A percentile compares a stretch with the other conserved stretches of the same genome.
These are phyloP conservation scores for Carex scoparia DNA, from an alignment of 176 grass and related monocot genomes.

Conservation along the genomic window DNA sequence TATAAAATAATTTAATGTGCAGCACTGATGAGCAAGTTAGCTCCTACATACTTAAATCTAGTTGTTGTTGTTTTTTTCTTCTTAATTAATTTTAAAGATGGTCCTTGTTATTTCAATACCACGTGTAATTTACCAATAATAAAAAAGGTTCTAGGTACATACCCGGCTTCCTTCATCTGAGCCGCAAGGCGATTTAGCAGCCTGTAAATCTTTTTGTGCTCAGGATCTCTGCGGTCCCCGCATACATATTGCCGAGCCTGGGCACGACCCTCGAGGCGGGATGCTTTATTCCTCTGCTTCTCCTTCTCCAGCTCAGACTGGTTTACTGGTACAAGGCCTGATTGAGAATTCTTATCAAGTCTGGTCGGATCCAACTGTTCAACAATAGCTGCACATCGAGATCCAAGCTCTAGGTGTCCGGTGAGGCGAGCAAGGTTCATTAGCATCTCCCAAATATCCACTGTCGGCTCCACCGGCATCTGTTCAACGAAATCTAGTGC, in stretches of 20 bases:
- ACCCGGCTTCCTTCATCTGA: constrained; percentile 91
- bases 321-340: constrained; percentile 60
- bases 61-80: not conserved
- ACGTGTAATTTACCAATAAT: constrained; percentile 24
- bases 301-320: constrained; percentile 72
- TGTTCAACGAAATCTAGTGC: constrained; percentile 77
- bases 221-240: constrained; percentile 80
- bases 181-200: constrained; percentile 63
- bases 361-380: constrained; percentile 51
- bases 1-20: not conserved
- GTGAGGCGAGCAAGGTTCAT: constrained; percentile 79
- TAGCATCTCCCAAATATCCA: constrained; percentile 77
- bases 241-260: constrained; percentile 73
- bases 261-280: constrained; percentile 44
- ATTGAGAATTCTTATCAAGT: constrained; percentile 64
- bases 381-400: constrained; percentile 52
- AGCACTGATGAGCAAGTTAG: not conserved
- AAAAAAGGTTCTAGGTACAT: constrained; percentile 58
- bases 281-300: constrained; percentile 63
- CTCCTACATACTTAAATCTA: too few species aligned
- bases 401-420: constrained; percentile 66
- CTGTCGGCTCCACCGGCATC: constrained; percentile 69
- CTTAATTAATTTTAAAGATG: not conserved
- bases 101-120: not conserved
- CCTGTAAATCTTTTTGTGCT: constrained; percentile 78